Evolutionary conservation across 2,329 filamentous ascomycete genomes (phyloP), one percentile per base, ranked within the genome.

Genomic region (Fusarium sp.): DNA sequence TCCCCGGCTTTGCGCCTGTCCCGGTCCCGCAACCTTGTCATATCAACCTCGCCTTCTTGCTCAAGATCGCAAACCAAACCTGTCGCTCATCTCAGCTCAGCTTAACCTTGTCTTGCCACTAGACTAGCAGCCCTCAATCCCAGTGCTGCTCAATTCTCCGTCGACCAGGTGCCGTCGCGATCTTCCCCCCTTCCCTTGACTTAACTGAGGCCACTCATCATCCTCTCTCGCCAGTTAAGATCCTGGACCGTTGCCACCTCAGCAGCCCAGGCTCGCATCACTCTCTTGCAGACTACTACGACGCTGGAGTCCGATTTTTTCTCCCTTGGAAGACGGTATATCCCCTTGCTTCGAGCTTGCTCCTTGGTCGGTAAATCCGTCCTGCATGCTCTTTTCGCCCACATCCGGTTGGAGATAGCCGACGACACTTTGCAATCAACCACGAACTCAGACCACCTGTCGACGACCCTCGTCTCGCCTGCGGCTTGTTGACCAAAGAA

Each of bases 21-120:
- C 65, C 65, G 63, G 64, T 73, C 64, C 67, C 64, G 62, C 62
- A 74, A 72, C 61, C 65, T 65, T 64, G 65, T 65, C 72, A 68
- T 72, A 67, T 64, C 60, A 67, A 61, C 60, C 59, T 64, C 66
- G 55, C 64, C 62, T 61, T 65, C 62, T 55, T 70, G 63, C 61
- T 71, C 57, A 71, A 65, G 42, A 64, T 64, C 55, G 53, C 44
- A 65, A 69, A 64, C 62, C 51, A 65, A 69, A 64, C 62, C 51
- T 53, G 54, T 54, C 59, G 50, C 49, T 56, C 66, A 40, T 49
- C 44, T 29, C 44, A 49, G 44, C 44, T 49, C 44, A 49, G 23
- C 51, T 50, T 46, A 53, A 57, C 36, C 53, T 68, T 49, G 10
- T 53, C 33, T 62, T 61, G 23, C 54, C 20, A 49, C 31, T 54